These are phyloP conservation scores for Cyclotella sp. DNA, from an alignment of 108 stramenopile genomes.

Conservation along the genomic window DNA sequence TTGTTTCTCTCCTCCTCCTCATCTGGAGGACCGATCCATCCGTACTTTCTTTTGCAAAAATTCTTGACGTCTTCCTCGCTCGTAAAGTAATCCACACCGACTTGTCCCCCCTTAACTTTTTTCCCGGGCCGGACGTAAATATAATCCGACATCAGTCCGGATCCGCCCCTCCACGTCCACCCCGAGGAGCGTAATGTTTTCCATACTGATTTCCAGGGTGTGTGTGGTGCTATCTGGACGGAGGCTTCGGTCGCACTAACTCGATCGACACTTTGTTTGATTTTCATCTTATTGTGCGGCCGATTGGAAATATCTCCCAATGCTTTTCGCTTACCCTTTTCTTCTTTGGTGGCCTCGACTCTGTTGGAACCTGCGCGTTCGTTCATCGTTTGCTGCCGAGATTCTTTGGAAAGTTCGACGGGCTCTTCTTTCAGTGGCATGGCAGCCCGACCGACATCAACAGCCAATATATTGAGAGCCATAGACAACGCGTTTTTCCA, in stretches of 20 bases:
- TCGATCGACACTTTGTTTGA: not conserved
- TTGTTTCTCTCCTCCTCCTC: not conserved
- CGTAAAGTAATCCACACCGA: conserved; percentile 40
- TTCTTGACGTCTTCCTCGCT: conserved; percentile 20
- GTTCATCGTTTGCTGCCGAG: not conserved
- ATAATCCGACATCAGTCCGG: conserved; percentile 47
- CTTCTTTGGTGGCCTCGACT: not conserved
- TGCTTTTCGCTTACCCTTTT: not conserved
- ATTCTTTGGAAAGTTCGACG: too few relatives aligned
- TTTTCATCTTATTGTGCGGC: not conserved
- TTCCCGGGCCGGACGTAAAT: conserved; percentile 39
- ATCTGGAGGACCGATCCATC: conserved; percentile 31
- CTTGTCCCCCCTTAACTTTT: conserved; percentile 16
- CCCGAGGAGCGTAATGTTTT: conserved; percentile 22
- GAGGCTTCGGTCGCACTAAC: not conserved
- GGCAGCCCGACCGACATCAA: conserved; percentile 23
- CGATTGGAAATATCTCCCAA: not conserved
- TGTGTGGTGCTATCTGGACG: not conserved
- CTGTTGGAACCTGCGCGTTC: not conserved
- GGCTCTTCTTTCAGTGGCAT: conserved; percentile 1
- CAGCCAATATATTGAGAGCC: conserved; percentile 37
- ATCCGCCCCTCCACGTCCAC: conserved; percentile 34
- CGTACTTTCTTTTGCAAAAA: conserved; percentile 14
- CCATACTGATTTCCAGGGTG: conserved; percentile 33
- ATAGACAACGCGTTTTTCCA: conserved; percentile 29